Conservation (phyloP, 768 basidiomycete genomes). For the Pleurotus pulmonarius region DNA sequence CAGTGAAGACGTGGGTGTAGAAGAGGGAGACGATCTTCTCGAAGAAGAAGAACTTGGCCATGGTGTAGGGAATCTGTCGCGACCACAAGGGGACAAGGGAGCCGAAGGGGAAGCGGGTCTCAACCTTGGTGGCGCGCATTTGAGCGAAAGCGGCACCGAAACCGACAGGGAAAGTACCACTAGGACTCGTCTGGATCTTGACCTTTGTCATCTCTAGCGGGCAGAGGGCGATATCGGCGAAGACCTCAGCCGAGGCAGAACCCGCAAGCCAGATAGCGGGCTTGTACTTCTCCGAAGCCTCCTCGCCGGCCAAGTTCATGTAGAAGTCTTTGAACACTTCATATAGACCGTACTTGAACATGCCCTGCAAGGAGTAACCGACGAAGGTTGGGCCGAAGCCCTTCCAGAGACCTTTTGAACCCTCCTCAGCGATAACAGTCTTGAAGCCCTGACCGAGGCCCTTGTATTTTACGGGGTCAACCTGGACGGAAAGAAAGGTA, state of each 20-base stretch:
- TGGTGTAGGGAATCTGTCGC: slow-evolving; percentile 95
- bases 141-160: slow-evolving; percentile 69
- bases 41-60: slow-evolving; percentile 99
- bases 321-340: slow-evolving; percentile 94
- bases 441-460: slow-evolving; percentile 60
- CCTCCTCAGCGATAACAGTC: slow-evolving; percentile 74
- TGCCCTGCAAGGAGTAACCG: slow-evolving; percentile 93
- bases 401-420: slow-evolving; percentile 86
- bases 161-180: slow-evolving; percentile 72
- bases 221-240: slow-evolving; percentile 95
- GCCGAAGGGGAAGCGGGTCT: slow-evolving; percentile 84
- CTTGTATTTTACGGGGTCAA: slow-evolving; percentile 72
- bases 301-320: slow-evolving; percentile 87
- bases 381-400: slow-evolving; percentile 91
- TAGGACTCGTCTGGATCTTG: slow-evolving; percentile 79
- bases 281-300: slow-evolving; percentile 76
- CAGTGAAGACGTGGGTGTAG: slow-evolving; percentile 83
- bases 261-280: slow-evolving; percentile 90
- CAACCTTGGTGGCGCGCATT: slow-evolving; percentile 62
- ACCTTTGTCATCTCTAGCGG: slow-evolving; percentile 93
- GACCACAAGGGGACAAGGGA: slow-evolving; percentile 86
- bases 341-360: slow-evolving; percentile 99
- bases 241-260: slow-evolving; percentile 92
- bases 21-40: slow-evolving; percentile 85
- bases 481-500: slow-evolving; percentile 35